Evolutionary conservation across 2,329 filamentous ascomycete species (phyloP).

Genomic region (Pyrenophora seminiperda): DNA sequence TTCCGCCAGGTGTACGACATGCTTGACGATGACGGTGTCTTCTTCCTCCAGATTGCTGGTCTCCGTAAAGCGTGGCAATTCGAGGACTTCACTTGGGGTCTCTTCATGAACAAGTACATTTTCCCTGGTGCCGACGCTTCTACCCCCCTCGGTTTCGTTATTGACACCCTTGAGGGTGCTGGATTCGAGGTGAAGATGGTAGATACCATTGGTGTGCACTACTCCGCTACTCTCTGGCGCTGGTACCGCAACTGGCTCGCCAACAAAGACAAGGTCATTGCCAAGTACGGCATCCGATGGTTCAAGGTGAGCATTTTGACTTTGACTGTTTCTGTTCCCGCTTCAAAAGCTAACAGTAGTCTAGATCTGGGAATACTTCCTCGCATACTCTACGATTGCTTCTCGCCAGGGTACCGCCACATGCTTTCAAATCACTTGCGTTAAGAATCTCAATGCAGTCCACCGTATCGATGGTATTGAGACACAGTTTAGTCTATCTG

Average conservation of each 20-base stretch:
- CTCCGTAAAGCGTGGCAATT: slow-evolving; percentile 96
- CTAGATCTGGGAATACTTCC: slow-evolving; percentile 92
- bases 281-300: slow-evolving; percentile 95
- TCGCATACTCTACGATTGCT: slow-evolving; percentile 81
- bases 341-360: slow-evolving; percentile 11
- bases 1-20: slow-evolving; percentile 88
- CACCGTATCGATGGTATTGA: slow-evolving; percentile 78
- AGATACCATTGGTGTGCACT: slow-evolving; percentile 95
- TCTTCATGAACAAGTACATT: slow-evolving; percentile 99
- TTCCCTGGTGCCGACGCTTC: slow-evolving; percentile 97
- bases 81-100: slow-evolving; percentile 95
- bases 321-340: neutral
- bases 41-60: slow-evolving; percentile 95
- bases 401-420: slow-evolving; percentile 83
- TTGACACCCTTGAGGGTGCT: slow-evolving; percentile 81
- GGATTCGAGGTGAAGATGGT: slow-evolving; percentile 90
- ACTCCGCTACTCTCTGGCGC: slow-evolving; percentile 93
- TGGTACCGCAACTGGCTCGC: slow-evolving; percentile 99
- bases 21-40: slow-evolving; percentile 93
- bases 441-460: slow-evolving; percentile 89
- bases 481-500: slow-evolving; percentile 70
- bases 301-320: slow-evolving; percentile 73
- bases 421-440: slow-evolving; percentile 83
- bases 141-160: slow-evolving; percentile 85
- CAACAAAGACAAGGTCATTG: slow-evolving; percentile 89